A percentile compares a stretch with the other conserved stretches of the same genome.
Conservation (phyloP, 2,329 filamentous ascomycete species). For the Sphaceloma murrayae region DNA sequence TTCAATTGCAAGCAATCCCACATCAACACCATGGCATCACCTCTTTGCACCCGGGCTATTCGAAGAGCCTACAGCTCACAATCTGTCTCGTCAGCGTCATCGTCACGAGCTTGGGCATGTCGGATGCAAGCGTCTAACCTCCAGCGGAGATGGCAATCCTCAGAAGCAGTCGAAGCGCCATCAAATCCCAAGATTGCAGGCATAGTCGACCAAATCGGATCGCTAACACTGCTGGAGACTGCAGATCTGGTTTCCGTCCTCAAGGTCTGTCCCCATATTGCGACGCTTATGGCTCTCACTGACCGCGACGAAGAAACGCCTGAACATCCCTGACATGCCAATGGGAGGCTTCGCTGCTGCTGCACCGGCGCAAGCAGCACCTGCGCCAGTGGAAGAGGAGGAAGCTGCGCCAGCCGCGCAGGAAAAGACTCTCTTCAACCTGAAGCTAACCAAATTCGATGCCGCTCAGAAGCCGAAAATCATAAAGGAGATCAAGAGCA, state of each 20-base stretch:
- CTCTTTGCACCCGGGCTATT: constrained; percentile 1
- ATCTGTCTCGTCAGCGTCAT: background rate
- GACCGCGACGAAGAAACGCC: constrained; percentile 55
- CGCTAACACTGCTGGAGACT: constrained; percentile 95
- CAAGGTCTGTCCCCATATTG: constrained; percentile 55
- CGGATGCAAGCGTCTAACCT: constrained; percentile 2
- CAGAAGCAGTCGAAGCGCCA: constrained; percentile 49
- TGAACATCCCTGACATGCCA: constrained; percentile 97
- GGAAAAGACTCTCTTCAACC: constrained; percentile 93
- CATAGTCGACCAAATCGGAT: constrained; percentile 97
- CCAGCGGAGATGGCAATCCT: constrained; percentile 74
- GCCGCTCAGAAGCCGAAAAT: constrained; percentile 89
- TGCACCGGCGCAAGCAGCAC: constrained; percentile 50
- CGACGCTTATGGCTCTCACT: constrained; percentile 10
- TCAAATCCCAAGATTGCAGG: constrained; percentile 81
- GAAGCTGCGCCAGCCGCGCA: constrained; percentile 81
- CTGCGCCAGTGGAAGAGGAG: constrained; percentile 57
- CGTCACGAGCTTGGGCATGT: background rate
- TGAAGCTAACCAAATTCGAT: constrained; percentile 90
- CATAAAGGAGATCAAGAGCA: constrained; percentile 98
- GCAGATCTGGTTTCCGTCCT: constrained; percentile 88
- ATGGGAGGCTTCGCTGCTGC: constrained; percentile 74
- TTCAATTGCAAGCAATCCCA: background rate
- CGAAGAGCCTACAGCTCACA: background rate
- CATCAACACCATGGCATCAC: background rate